Evolutionary conservation across 2,329 filamentous ascomycete genomes (phyloP).

Genomic region (Ascochyta rabiei): DNA sequence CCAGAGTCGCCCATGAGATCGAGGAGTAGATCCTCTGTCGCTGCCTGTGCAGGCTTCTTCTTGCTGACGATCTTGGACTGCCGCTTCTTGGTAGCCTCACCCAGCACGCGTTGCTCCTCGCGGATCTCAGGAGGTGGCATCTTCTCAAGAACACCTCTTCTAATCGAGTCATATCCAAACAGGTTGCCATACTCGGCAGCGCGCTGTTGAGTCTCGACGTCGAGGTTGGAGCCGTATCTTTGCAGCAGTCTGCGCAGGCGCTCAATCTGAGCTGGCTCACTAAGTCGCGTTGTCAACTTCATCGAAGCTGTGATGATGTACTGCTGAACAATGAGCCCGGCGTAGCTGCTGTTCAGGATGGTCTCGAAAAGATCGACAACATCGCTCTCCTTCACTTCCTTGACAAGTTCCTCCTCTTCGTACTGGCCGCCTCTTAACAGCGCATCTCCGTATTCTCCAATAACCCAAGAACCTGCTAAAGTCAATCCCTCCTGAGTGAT

Average conservation of each 20-base stretch:
- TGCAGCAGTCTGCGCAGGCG: slow-evolving; percentile 80
- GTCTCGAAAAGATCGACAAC: slow-evolving; percentile 90
- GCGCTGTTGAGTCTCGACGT: slow-evolving; percentile 94
- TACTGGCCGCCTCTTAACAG: slow-evolving; percentile 89
- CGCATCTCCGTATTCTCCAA: slow-evolving; percentile 93
- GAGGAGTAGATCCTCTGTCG: slow-evolving; percentile 87
- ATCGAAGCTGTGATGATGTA: slow-evolving; percentile 95
- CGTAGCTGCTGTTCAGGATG: slow-evolving; percentile 93
- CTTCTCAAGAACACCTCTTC: slow-evolving; percentile 89
- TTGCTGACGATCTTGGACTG: slow-evolving; percentile 63
- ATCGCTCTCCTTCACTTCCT: slow-evolving; percentile 83
- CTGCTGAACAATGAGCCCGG: slow-evolving; percentile 87
- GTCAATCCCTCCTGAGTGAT: slow-evolving; percentile 97
- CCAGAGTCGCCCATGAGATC: slow-evolving; percentile 89
- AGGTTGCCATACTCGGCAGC: slow-evolving; percentile 94
- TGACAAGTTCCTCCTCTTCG: slow-evolving; percentile 89
- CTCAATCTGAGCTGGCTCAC: slow-evolving; percentile 83
- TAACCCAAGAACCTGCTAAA: slow-evolving; percentile 93
- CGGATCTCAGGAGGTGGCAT: slow-evolving; percentile 98
- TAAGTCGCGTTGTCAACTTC: slow-evolving; percentile 89
- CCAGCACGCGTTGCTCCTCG: slow-evolving; percentile 89
- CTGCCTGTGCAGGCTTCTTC: slow-evolving; percentile 76
- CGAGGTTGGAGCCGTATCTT: slow-evolving; percentile 81
- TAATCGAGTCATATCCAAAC: slow-evolving; percentile 87
- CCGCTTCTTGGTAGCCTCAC: slow-evolving; percentile 68